Conservation (phyloP, 495 filamentous ascomycete genomes). For the Penicillium soppii region DNA sequence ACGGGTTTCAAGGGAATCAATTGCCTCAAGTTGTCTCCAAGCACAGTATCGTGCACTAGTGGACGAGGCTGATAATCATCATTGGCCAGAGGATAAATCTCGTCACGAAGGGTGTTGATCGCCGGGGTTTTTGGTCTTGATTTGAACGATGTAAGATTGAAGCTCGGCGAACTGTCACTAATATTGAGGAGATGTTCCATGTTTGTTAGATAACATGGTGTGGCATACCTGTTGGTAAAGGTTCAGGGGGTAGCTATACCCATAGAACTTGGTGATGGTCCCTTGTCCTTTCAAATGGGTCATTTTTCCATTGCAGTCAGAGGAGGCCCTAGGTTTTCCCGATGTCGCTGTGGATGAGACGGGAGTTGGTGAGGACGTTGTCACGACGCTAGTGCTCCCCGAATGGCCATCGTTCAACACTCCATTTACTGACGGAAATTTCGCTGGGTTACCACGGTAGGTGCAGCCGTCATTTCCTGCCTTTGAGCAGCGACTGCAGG, state of each 20-base stretch:
- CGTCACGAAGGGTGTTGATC: slow-evolving; percentile 10
- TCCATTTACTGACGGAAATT: not conserved
- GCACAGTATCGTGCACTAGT: not conserved
- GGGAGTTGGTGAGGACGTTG: slow-evolving; percentile 1
- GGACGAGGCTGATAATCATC: slow-evolving; percentile 5
- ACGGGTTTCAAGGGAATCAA: slow-evolving; percentile 10
- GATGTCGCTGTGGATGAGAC: slow-evolving; percentile 1
- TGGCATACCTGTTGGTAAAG: slow-evolving; percentile 13
- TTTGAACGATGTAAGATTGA: slow-evolving; percentile 9
- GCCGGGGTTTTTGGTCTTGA: slow-evolving; percentile 8
- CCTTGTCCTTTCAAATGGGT: slow-evolving; percentile 15
- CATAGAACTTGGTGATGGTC: slow-evolving; percentile 10
- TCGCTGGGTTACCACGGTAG: slow-evolving; percentile 5
- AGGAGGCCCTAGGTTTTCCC: slow-evolving; percentile 1
- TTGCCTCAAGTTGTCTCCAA: not conserved
- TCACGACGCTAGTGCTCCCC: not conserved
- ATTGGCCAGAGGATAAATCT: slow-evolving; percentile 8
- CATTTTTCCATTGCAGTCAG: slow-evolving; percentile 4
- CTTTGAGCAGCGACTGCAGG: not conserved
- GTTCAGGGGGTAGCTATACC: slow-evolving; percentile 13
- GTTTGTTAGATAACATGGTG: slow-evolving; percentile 1
- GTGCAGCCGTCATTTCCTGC: slow-evolving; percentile 10
- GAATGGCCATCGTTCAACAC: not conserved
- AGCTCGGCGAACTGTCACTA: slow-evolving; percentile 12
- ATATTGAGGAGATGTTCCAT: slow-evolving; percentile 3